A percentile compares a stretch with the other conserved stretches of the same genome.
These are phyloP conservation scores for Ceratonia siliqua DNA, from an alignment of 306 rosid species.

Conservation along the genomic window DNA sequence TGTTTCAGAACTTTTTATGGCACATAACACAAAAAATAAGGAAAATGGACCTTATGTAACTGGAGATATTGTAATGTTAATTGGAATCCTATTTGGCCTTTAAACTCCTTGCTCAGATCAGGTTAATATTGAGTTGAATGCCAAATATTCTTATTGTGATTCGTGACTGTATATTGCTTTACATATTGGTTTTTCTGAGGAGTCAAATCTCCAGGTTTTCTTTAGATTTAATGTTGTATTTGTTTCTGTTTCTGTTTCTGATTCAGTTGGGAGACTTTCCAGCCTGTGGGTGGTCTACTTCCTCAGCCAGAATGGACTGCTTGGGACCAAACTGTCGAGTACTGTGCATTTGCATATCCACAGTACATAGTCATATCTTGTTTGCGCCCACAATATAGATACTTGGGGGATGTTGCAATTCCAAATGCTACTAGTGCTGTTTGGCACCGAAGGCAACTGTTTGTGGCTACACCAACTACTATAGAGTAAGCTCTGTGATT, in stretches of 20 bases:
- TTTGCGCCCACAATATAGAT: slow-evolving; percentile 95
- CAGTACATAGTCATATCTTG: slow-evolving; percentile 90
- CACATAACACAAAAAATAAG: no score
- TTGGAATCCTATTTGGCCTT: not conserved
- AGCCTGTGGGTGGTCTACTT: slow-evolving; percentile 93
- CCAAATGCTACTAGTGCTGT: slow-evolving; percentile 89
- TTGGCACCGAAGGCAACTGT: slow-evolving; percentile 95
- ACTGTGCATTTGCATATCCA: slow-evolving; percentile 95
- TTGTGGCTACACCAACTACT: slow-evolving; percentile 95
- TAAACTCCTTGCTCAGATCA: not conserved
- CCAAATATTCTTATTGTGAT: not conserved
- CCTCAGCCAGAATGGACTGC: slow-evolving; percentile 99
- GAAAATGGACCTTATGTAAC: no score
- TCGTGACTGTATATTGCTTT: not conserved
- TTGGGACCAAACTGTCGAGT: slow-evolving; percentile 97
- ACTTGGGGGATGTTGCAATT: slow-evolving; percentile 97
- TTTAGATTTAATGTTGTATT: not conserved
- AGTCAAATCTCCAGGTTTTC: not conserved
- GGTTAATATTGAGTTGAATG: not conserved
- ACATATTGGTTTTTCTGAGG: not conserved
- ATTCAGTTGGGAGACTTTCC: slow-evolving; percentile 97
- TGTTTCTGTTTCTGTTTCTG: slow-evolving; percentile 29
- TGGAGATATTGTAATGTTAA: not conserved
- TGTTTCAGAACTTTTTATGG: no score
- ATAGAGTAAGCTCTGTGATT: slow-evolving; percentile 66